Evolutionary conservation across 75 land plant species (phyloP).

Genomic region (Pinus albicaulis): DNA sequence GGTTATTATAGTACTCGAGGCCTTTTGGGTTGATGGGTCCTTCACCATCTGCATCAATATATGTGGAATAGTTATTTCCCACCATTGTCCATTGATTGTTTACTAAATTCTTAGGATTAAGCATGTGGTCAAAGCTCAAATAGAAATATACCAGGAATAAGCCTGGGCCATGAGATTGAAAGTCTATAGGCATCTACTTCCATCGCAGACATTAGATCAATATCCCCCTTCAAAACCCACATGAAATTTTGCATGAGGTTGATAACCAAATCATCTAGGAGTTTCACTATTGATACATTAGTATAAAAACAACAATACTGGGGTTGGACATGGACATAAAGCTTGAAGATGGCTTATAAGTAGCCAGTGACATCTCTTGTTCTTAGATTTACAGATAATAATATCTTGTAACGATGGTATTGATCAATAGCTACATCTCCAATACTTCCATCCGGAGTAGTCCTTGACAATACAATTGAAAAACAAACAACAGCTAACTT

Average conservation of each 20-base stretch:
- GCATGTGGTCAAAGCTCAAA: not conserved
- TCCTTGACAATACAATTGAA: slow-evolving; percentile 1
- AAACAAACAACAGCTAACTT: too few species aligned
- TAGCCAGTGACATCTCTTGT: too few species aligned
- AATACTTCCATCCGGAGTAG: slow-evolving; percentile 23
- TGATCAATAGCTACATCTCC: slow-evolving; percentile 60
- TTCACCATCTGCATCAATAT: slow-evolving; percentile 20
- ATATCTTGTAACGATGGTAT: slow-evolving; percentile 69
- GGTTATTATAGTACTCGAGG: slow-evolving; percentile 30
- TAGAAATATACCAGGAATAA: slow-evolving; percentile 23
- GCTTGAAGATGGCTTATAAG: too few species aligned
- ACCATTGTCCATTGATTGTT: too few species aligned
- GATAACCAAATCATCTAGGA: not conserved
- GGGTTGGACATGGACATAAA: not conserved
- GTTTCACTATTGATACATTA: not conserved
- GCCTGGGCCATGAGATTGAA: slow-evolving; percentile 41
- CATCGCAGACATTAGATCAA: slow-evolving; percentile 33
- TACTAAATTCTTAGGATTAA: too few species aligned
- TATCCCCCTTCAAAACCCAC: slow-evolving; percentile 22
- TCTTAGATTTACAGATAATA: too few species aligned
- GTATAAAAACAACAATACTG: not conserved
- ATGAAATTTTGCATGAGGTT: slow-evolving; percentile 1
- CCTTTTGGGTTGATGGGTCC: slow-evolving; percentile 25
- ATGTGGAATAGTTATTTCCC: too few species aligned
- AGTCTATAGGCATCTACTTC: slow-evolving; percentile 42